phyloP scores from a whole-genome alignment of 2,329 filamentous ascomycete species.

The Alternaria viburni region DNA sequence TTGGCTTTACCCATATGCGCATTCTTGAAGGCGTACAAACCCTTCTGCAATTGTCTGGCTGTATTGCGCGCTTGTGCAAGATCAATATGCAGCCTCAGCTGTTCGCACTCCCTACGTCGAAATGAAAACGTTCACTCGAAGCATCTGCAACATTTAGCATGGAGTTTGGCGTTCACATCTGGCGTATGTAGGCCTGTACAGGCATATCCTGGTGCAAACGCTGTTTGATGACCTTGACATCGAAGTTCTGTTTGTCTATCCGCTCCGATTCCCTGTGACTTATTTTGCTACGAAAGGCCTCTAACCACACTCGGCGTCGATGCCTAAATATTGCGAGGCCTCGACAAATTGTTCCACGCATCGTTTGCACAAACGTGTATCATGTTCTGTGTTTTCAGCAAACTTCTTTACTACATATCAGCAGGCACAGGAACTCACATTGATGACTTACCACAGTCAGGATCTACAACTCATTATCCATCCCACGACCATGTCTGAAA shows the following conservation, averaged over 20 bases:
- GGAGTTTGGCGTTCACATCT: conserved; percentile 30
- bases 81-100: conserved; percentile 94
- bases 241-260: neutral
- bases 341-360: neutral
- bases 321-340: neutral
- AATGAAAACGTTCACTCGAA: conserved; percentile 7
- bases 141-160: conserved; percentile 38
- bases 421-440: neutral
- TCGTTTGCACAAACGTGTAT: neutral
- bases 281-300: neutral
- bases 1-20: conserved; percentile 99
- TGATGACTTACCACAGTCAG: neutral
- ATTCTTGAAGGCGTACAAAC: conserved; percentile 98
- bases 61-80: conserved; percentile 87
- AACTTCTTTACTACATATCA: neutral
- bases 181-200: neutral
- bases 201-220: neutral
- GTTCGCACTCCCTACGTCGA: conserved; percentile 60
- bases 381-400: neutral
- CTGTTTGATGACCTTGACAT: neutral
- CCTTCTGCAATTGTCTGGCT: conserved; percentile 89
- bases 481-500: neutral
- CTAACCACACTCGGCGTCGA: neutral
- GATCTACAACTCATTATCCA: neutral
- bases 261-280: neutral